A percentile compares a stretch with the other conserved stretches of the same genome.
Conservation (phyloP, 495 filamentous ascomycete genomes). For the Penicillium steckii region DNA sequence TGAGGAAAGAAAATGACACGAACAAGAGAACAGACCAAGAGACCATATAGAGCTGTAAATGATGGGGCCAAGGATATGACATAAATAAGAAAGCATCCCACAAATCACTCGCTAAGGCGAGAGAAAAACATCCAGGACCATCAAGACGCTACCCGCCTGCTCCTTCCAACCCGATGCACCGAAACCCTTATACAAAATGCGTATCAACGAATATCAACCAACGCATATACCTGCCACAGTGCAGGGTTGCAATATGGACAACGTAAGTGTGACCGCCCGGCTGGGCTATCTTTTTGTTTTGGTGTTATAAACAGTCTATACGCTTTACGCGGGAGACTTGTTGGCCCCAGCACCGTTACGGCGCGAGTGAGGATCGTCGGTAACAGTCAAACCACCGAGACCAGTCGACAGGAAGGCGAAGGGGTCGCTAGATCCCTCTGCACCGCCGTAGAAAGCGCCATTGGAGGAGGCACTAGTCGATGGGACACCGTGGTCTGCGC, state of each 20-base stretch:
- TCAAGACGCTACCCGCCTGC: slow-evolving; percentile 49
- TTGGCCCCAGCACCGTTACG: slow-evolving; percentile 65
- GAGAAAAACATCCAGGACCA: slow-evolving; percentile 31
- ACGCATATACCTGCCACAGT: slow-evolving; percentile 55
- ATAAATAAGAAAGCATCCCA: slow-evolving; percentile 19
- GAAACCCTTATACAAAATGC: slow-evolving; percentile 52
- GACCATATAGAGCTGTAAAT: slow-evolving; percentile 25
- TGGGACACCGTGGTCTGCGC: slow-evolving; percentile 67
- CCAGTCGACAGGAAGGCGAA: slow-evolving; percentile 88
- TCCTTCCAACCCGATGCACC: slow-evolving; percentile 52
- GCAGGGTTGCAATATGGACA: slow-evolving; percentile 43
- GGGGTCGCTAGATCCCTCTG: slow-evolving; percentile 69
- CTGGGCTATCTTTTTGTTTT: slow-evolving; percentile 2
- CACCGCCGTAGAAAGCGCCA: slow-evolving; percentile 51
- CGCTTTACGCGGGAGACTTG: slow-evolving; percentile 49
- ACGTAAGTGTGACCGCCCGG: slow-evolving; percentile 30
- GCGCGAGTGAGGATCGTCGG: slow-evolving; percentile 71
- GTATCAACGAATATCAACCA: slow-evolving; percentile 60
- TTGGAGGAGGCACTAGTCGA: slow-evolving; percentile 53
- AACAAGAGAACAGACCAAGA: slow-evolving; percentile 23
- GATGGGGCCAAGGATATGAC: slow-evolving; percentile 2
- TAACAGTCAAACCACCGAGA: slow-evolving; percentile 76
- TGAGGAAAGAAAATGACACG: slow-evolving; percentile 31
- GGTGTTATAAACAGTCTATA: slow-evolving; percentile 12
- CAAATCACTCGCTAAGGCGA: slow-evolving; percentile 33